These are phyloP conservation scores for Ascochyta lentis DNA, from an alignment of 2,329 filamentous ascomycete genomes.

Conservation along the genomic window DNA sequence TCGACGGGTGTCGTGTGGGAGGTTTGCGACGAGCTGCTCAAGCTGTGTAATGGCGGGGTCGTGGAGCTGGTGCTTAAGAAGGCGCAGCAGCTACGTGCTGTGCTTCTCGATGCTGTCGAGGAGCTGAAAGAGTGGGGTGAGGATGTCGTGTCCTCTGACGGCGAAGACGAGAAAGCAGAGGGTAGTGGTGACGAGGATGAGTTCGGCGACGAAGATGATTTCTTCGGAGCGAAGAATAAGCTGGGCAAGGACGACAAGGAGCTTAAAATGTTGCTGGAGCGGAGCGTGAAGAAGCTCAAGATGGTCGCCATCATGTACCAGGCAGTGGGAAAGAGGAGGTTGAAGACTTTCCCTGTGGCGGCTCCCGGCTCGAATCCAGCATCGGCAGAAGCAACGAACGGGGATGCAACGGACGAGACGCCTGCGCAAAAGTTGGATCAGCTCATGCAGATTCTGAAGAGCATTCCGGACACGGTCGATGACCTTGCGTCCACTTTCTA, in stretches of 20 bases:
- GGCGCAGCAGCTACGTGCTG: constrained; percentile 75
- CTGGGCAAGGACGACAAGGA: constrained; percentile 68
- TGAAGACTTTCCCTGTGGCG: constrained; percentile 58
- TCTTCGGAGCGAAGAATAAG: constrained; percentile 68
- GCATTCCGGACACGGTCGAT: constrained; percentile 71
- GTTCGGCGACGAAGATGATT: constrained; percentile 61
- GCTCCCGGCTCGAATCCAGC: constrained; percentile 1
- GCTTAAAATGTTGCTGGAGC: constrained; percentile 70
- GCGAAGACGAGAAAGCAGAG: constrained; percentile 48
- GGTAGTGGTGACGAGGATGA: constrained; percentile 45
- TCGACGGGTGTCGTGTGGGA: constrained; percentile 83
- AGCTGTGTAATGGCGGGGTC: constrained; percentile 70
- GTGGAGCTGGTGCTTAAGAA: constrained; percentile 73
- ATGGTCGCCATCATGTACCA: constrained; percentile 73
- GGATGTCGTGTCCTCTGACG: constrained; percentile 67
- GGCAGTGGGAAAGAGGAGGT: constrained; percentile 71
- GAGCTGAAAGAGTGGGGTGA: constrained; percentile 90
- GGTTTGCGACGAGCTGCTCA: constrained; percentile 75
- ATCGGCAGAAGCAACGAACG: constrained; percentile 8
- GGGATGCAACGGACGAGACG: not conserved
- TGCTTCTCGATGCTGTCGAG: constrained; percentile 80
- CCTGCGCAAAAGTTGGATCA: constrained; percentile 57
- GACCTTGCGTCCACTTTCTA: constrained; percentile 77
- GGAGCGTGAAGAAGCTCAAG: constrained; percentile 68
- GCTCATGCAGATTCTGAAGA: constrained; percentile 62